Conservation (phyloP, 1,284 basidiomycete genomes). For the Ganoderma meredithae region DNA sequence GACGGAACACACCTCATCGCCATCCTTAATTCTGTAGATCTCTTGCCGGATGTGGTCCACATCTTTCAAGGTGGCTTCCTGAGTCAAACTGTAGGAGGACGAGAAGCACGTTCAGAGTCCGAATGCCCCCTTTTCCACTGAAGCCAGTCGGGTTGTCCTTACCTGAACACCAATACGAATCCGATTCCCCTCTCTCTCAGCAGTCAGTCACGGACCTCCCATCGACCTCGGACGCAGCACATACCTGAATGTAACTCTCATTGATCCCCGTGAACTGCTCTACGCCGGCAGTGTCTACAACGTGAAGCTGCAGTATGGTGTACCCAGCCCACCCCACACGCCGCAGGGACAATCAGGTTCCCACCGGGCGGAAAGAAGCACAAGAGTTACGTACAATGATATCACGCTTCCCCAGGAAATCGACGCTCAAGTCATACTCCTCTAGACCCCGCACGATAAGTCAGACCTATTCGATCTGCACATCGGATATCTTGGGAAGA, state of each 20-base stretch:
- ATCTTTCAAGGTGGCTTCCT: slow-evolving; percentile 79
- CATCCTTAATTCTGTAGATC: slow-evolving; percentile 82
- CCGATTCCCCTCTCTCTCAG: slow-evolving; percentile 64
- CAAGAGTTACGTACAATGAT: slow-evolving; percentile 34
- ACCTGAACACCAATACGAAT: slow-evolving; percentile 87
- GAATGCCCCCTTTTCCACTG: not conserved
- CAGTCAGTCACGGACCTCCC: not conserved
- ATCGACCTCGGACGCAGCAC: slow-evolving; percentile 11
- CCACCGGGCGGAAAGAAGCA: not conserved
- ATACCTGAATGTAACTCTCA: slow-evolving; percentile 81
- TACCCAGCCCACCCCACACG: not conserved
- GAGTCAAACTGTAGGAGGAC: slow-evolving; percentile 64
- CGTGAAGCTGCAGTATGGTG: slow-evolving; percentile 66
- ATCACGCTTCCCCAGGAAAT: slow-evolving; percentile 54
- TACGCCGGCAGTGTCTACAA: slow-evolving; percentile 91
- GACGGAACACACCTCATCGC: slow-evolving; percentile 57
- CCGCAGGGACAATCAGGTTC: slow-evolving; percentile 7
- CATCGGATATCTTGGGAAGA: not conserved
- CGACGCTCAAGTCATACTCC: slow-evolving; percentile 71
- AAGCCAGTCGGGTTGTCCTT: slow-evolving; percentile 17
- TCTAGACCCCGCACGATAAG: slow-evolving; percentile 48
- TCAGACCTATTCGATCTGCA: slow-evolving; percentile 23
- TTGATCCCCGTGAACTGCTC: slow-evolving; percentile 85
- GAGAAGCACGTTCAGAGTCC: slow-evolving; percentile 9
- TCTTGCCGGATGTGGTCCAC: slow-evolving; percentile 82